Conservation (phyloP, 768 basidiomycete genomes). For the Phaeotremella fagi region DNA sequence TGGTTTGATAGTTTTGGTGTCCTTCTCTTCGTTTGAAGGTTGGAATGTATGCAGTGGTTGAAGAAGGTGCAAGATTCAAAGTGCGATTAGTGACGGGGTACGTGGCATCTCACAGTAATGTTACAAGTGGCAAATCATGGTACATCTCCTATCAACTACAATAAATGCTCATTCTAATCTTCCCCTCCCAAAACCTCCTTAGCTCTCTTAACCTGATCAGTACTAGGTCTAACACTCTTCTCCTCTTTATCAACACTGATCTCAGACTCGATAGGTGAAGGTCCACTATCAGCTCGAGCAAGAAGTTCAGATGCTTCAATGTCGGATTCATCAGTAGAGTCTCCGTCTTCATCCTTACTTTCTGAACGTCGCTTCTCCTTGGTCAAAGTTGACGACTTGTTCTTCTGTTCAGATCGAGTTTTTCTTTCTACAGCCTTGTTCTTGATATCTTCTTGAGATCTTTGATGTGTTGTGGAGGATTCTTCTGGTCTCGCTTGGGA, state of each 20-base stretch:
- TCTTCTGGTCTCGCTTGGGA: background rate
- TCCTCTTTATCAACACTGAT: background rate
- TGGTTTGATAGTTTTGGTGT: too few relatives aligned
- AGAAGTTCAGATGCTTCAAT: constrained; percentile 12
- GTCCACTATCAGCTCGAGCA: constrained; percentile 22
- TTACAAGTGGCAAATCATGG: too few relatives aligned
- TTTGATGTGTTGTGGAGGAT: background rate
- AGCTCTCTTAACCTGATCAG: background rate
- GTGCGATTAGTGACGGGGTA: too few relatives aligned
- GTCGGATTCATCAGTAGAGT: constrained; percentile 17
- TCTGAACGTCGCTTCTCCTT: too few relatives aligned
- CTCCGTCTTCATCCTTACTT: constrained; percentile 7
- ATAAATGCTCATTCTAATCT: too few relatives aligned
- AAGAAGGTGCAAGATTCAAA: too few relatives aligned
- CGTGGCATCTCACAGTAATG: too few relatives aligned
- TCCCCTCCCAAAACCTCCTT: background rate
- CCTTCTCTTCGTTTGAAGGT: too few relatives aligned
- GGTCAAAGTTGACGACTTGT: too few relatives aligned
- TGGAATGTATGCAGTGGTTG: too few relatives aligned
- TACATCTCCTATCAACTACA: too few relatives aligned
- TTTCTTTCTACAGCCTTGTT: background rate
- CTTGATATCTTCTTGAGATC: background rate
- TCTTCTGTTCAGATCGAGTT: background rate
- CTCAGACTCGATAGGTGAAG: background rate
- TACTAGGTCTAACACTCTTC: background rate